These are phyloP conservation scores for Pyrenopolyporus hunteri DNA, from an alignment of 495 filamentous ascomycete species.

Conservation along the genomic window DNA sequence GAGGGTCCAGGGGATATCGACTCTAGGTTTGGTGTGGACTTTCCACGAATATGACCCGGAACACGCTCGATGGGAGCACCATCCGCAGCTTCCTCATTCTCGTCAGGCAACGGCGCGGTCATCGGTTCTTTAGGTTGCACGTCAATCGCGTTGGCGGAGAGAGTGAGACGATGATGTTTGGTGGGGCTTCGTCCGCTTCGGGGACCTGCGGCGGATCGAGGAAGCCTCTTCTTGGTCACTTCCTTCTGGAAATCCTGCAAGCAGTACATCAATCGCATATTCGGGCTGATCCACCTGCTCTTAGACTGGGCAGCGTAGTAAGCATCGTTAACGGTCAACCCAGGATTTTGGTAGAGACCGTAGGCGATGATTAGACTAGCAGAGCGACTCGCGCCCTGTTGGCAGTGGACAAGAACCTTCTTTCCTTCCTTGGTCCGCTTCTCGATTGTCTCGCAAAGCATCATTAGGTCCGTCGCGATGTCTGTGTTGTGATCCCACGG, in stretches of 20 bases:
- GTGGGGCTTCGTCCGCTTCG: slow-evolving; percentile 54
- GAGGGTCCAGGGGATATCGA: slow-evolving; percentile 62
- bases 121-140: slow-evolving; percentile 52
- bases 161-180: slow-evolving; percentile 59
- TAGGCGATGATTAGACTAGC: slow-evolving; percentile 98
- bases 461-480: slow-evolving; percentile 83
- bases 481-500: slow-evolving; percentile 98
- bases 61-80: slow-evolving; percentile 37
- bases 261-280: slow-evolving; percentile 98
- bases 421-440: slow-evolving; percentile 78
- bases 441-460: slow-evolving; percentile 87
- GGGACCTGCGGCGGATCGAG: slow-evolving; percentile 52
- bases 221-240: slow-evolving; percentile 58
- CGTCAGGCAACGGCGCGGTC: slow-evolving; percentile 58
- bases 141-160: slow-evolving; percentile 59
- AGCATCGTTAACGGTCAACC: slow-evolving; percentile 87
- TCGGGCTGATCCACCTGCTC: slow-evolving; percentile 95
- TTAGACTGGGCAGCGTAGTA: slow-evolving; percentile 88
- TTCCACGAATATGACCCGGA: slow-evolving; percentile 47
- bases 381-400: slow-evolving; percentile 93
- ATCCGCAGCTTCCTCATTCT: slow-evolving; percentile 39
- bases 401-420: slow-evolving; percentile 90
- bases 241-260: slow-evolving; percentile 88
- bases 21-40: slow-evolving; percentile 51
- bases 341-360: slow-evolving; percentile 88